phyloP scores from a whole-genome alignment of 169 alveolate genomes.

The Plasmodium coatneyi region DNA sequence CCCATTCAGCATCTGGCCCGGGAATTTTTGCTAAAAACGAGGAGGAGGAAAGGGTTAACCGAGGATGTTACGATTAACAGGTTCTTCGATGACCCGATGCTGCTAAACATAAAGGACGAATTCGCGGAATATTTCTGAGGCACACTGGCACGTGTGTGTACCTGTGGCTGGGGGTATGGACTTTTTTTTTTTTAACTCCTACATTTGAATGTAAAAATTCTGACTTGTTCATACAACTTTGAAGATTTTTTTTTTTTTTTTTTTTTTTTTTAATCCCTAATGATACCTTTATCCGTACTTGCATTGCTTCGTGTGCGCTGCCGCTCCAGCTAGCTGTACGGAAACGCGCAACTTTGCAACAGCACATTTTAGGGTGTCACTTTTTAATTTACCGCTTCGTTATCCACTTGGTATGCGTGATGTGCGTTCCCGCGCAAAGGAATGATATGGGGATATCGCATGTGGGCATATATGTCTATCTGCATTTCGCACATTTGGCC shows the following conservation, averaged over 20 bases:
- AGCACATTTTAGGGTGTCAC: not conserved
- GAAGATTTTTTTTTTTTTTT: not conserved
- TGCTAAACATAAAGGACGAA: conserved; percentile 77
- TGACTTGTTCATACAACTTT: too few species aligned
- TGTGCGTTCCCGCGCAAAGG: not conserved
- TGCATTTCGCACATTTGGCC: not conserved
- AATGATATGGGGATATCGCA: not conserved
- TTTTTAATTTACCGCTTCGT: not conserved
- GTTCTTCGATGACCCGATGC: conserved; percentile 92
- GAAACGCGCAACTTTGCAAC: not conserved
- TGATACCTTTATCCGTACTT: not conserved
- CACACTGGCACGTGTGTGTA: not conserved
- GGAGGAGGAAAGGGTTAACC: conserved; percentile 95
- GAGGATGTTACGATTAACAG: conserved; percentile 91
- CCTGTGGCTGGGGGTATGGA: not conserved
- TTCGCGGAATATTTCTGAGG: conserved; percentile 79
- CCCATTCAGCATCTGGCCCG: conserved; percentile 98
- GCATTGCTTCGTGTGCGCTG: not conserved
- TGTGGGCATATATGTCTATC: not conserved
- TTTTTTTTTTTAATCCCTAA: not conserved
- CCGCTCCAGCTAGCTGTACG: not conserved
- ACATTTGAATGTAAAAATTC: too few species aligned
- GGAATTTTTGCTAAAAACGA: conserved; percentile 97
- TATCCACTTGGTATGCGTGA: not conserved
- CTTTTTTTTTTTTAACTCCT: not conserved